Evolutionary conservation across 257 asterid species (phyloP), one percentile per base, ranked within the genome.

Genomic region (Paulownia fortunei): DNA sequence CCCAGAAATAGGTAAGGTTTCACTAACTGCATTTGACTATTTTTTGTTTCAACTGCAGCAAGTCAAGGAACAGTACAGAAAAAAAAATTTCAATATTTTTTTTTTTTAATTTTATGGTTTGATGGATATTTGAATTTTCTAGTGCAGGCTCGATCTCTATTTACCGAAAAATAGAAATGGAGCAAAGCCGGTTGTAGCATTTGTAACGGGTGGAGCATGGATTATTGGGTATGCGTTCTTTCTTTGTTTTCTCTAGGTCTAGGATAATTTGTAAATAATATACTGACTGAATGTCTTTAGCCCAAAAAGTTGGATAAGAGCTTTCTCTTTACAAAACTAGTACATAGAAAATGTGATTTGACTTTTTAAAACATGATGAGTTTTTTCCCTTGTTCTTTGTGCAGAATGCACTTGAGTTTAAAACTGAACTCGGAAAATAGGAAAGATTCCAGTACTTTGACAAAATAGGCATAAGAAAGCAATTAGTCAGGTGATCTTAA

Each of bases 191-290:
- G 97, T 95, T 74, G 89, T 95, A 83, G 99, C 98, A 74, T 93
- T 95, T 75, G 73, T 95, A 77, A 95, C 97, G 39, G 99, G 99
- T 79, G 99, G 99, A 87, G 99, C 98, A 59, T 93, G 99, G 98
- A 86, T 93, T 54, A 91, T 95, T 67, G 99, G 97, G 98, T 92
- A 86, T 64, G 90, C 82, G 11, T 37, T 37, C 41, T 65, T 37
- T 49, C 21, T 12, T 59, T 73, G 30, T 27, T 32, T 44, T n/a
- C 37, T 3, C 49, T 46, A 18, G 19, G 42, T 41, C 41, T 18
- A 30, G 15, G 56, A 51, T 49, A 27, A 23, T 58, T 69, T 41
- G 37, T 52, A 16, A 77, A 41, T 27, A 18, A 36, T 24, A 39
- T 19, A 46, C 74, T 69, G n/a, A 26, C 69, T 68, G 42, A 32